Evolutionary conservation across 2,329 filamentous ascomycete genomes (phyloP).

Genomic region (Aureobasidium sp.): DNA sequence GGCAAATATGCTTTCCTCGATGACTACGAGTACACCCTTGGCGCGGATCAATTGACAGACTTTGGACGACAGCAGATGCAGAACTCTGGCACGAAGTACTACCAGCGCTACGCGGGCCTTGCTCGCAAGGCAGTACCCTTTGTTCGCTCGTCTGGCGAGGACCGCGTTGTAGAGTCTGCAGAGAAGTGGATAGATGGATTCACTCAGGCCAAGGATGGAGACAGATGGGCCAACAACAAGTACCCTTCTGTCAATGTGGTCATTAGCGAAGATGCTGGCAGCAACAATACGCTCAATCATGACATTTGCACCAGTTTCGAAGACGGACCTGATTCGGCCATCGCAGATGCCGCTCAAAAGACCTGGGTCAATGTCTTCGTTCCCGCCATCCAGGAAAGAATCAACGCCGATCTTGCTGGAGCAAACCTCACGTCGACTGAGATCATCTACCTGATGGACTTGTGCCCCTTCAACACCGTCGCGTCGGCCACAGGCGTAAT

Average conservation of each 20-base stretch:
- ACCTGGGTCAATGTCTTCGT: slow-evolving; percentile 57
- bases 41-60: slow-evolving; percentile 57
- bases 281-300: slow-evolving; percentile 78
- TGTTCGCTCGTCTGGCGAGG: slow-evolving; percentile 59
- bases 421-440: slow-evolving; percentile 55
- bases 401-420: slow-evolving; percentile 61
- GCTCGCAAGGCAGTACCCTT: slow-evolving; percentile 54
- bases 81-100: slow-evolving; percentile 69
- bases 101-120: slow-evolving; percentile 59
- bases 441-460: slow-evolving; percentile 69
- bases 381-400: slow-evolving; percentile 55
- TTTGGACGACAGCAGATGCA: slow-evolving; percentile 64
- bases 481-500: slow-evolving; percentile 46
- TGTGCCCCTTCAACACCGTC: slow-evolving; percentile 81
- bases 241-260: slow-evolving; percentile 52
- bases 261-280: slow-evolving; percentile 55
- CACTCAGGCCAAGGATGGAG: slow-evolving; percentile 44
- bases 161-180: slow-evolving; percentile 66
- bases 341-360: slow-evolving; percentile 44
- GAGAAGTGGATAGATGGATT: slow-evolving; percentile 69
- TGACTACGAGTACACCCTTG: slow-evolving; percentile 62
- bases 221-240: slow-evolving; percentile 34
- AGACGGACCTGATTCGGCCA: slow-evolving; percentile 41
- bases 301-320: slow-evolving; percentile 64
- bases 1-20: slow-evolving; percentile 60